Evolutionary conservation across 2,329 filamentous ascomycete genomes (phyloP).

Genomic region (Calonectria pseudoreteaudii): DNA sequence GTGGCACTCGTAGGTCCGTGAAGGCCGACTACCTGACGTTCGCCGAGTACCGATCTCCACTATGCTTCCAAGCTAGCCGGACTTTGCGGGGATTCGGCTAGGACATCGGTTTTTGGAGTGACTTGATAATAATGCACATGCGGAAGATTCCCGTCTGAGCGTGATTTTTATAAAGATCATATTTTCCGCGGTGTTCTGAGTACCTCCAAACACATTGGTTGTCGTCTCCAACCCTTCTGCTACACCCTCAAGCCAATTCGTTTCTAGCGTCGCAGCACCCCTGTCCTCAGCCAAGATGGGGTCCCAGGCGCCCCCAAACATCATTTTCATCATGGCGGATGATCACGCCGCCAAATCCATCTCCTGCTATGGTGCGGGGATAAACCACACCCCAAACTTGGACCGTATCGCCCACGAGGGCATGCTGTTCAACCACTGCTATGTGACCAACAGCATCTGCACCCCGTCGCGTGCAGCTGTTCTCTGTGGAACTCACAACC

Average conservation of each 20-base stretch:
- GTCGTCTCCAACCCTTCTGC: not conserved
- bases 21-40: slow-evolving; percentile 1
- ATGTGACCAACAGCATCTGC: slow-evolving; percentile 66
- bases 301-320: slow-evolving; percentile 32
- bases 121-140: not conserved
- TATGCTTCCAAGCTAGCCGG: not conserved
- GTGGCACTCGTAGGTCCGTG: not conserved
- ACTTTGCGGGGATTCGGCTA: not conserved
- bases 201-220: not conserved
- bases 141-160: not conserved
- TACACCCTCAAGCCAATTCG: not conserved
- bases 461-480: slow-evolving; percentile 64
- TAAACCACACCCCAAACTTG: slow-evolving; percentile 64
- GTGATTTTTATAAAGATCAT: not conserved
- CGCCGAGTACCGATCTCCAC: slow-evolving; percentile 4
- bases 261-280: not conserved
- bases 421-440: slow-evolving; percentile 65
- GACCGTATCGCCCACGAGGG: slow-evolving; percentile 62
- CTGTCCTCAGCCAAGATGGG: not conserved
- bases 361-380: slow-evolving; percentile 60
- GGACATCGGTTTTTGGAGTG: not conserved
- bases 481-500: slow-evolving; percentile 62
- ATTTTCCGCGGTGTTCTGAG: not conserved
- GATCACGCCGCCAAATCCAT: slow-evolving; percentile 65
- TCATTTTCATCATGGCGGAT: slow-evolving; percentile 66